Conservation (phyloP, 2,329 filamentous ascomycete species). For the Sclerotinia nivalis region DNA sequence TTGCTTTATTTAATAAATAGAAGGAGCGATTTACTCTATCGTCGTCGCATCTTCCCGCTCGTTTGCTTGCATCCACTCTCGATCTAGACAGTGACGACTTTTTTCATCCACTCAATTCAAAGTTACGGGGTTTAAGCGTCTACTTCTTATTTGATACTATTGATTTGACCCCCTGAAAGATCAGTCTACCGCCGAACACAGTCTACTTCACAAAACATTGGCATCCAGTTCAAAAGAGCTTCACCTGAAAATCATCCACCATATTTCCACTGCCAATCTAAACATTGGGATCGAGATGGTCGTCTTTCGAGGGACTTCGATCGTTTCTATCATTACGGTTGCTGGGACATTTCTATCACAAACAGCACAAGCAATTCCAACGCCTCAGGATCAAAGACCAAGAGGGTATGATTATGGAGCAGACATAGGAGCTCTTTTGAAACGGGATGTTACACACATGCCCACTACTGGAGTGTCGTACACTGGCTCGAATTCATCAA, state of each 20-base stretch:
- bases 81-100: neutral
- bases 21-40: neutral
- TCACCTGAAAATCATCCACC: too few relatives aligned
- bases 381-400: neutral
- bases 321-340: neutral
- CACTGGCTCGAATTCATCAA: slow-evolving; percentile 29
- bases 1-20: neutral
- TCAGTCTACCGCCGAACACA: neutral
- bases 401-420: slow-evolving; percentile 33
- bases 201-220: neutral
- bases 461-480: slow-evolving; percentile 23
- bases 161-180: neutral
- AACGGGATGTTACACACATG: slow-evolving; percentile 27
- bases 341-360: slow-evolving; percentile 1
- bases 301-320: neutral
- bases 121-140: neutral
- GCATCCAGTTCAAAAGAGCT: too few relatives aligned
- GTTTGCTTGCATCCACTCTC: neutral
- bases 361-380: slow-evolving; percentile 8
- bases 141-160: neutral
- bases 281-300: neutral
- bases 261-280: neutral
- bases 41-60: slow-evolving; percentile 1
- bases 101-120: neutral
- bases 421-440: slow-evolving; percentile 24